Base-by-base conservation (phyloP, 495 filamentous ascomycete species). In the Stereocaulon alpinum region DNA sequence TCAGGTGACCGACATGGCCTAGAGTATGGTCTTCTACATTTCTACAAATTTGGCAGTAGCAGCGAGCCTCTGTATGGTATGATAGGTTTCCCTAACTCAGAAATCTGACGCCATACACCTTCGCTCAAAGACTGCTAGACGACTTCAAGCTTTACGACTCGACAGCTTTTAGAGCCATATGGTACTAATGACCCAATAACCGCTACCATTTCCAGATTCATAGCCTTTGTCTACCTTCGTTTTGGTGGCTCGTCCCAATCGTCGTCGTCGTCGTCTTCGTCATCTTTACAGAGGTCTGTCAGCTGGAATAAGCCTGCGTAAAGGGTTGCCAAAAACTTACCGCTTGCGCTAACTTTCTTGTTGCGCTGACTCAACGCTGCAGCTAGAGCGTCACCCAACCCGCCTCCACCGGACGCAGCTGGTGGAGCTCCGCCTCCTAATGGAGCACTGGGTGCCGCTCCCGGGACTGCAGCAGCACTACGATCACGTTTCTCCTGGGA, bases 281-380 rank as follows among this genome's bases (percentile, higher is more conserved):
- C 87, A 75, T 91, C 84, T 88, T 58, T 40, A 37, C 40, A 47
- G n/a, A 37, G 17, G 59, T 72, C 55, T 61, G 61, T 71, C 61
- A 69, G 67, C 27, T 57, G 48, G n/a, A 43, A 3, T 18, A 58
- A 12, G 56, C 32, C 42, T n/a, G n/a, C 29, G 27, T 56, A 9
- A 24, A 43, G 6, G 37, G 17, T 32, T 52, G 47, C 1, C 43
- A 40, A 49, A 53, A 51, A 85, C 89, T 81, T 85, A 96, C 91
- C 91, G 75, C 88, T 93, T 68, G 83, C 80, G 69, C 87, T 86
- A 67, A 95, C 91, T 77, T 91, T 92, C 73, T 86, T 80, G 74
- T 95, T 95, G 73, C 91, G 76, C 73, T 88, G 82, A 62, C 81
- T 80, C 61, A 92, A 72, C 48, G 86, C 88, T 56, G 82, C 83